These are phyloP conservation scores for Bolboschoenus planiculmis DNA, from an alignment of 176 grass and related monocot genomes.

Conservation along the genomic window DNA sequence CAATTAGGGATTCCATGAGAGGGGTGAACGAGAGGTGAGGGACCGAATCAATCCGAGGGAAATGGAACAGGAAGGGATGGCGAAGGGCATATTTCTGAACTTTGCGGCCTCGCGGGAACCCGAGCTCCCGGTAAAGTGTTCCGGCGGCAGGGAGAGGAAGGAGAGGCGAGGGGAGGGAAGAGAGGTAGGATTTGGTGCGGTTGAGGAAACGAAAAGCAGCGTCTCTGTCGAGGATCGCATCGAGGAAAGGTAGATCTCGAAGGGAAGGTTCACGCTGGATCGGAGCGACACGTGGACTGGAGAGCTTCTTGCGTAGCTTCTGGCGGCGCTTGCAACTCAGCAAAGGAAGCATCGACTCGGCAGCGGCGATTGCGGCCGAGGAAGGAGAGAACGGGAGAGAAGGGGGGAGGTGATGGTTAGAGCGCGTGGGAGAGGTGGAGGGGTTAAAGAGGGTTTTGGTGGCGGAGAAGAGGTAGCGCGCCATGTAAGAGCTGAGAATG, in stretches of 20 bases:
- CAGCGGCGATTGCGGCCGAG: constrained; percentile 17
- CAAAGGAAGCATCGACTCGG: constrained; percentile 51
- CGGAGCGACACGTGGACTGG: constrained; percentile 55
- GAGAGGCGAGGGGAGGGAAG: constrained; percentile 38
- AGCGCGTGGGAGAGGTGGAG: background rate
- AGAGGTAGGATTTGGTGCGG: constrained; percentile 49
- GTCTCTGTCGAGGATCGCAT: constrained; percentile 55
- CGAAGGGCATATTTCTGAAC: constrained; percentile 38
- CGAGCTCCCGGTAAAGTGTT: constrained; percentile 64
- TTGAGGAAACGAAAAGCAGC: constrained; percentile 58
- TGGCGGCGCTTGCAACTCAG: constrained; percentile 62
- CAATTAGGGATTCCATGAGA: constrained; percentile 71
- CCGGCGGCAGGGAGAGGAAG: constrained; percentile 58
- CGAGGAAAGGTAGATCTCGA: constrained; percentile 28
- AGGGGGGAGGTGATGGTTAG: background rate
- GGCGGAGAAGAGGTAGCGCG: constrained; percentile 42
- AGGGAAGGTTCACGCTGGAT: constrained; percentile 54
- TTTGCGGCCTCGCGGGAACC: constrained; percentile 61
- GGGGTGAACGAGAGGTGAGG: constrained; percentile 62
- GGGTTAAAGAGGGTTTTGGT: constrained; percentile 30
- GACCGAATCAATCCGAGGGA: constrained; percentile 33
- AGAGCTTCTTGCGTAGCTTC: constrained; percentile 63
- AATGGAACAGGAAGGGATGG: constrained; percentile 59
- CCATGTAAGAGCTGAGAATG: background rate
- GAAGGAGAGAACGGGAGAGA: background rate